phyloP scores from a whole-genome alignment of 208 protist species.

The Angomonas deanei region DNA sequence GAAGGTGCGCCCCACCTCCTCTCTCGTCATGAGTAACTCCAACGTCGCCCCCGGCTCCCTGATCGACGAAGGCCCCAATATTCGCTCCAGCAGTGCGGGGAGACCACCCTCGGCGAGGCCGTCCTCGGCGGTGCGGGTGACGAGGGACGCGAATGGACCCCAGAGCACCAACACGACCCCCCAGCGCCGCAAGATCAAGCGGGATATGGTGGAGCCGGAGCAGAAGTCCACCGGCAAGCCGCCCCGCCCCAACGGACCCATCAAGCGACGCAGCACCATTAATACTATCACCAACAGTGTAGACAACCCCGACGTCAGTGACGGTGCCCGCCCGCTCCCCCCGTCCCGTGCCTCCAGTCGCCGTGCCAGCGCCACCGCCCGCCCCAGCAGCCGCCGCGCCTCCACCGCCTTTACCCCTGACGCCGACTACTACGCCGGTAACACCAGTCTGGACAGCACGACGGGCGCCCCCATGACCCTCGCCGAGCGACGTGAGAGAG shows the following conservation, averaged over 20 bases:
- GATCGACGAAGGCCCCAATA: background rate
- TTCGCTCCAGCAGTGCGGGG: constrained; percentile 16
- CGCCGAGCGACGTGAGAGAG: background rate
- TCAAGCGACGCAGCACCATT: background rate
- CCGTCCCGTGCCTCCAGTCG: background rate
- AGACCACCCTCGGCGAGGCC: constrained; percentile 29
- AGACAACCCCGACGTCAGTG: background rate
- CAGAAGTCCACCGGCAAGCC: constrained; percentile 22
- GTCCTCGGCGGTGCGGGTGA: constrained; percentile 31
- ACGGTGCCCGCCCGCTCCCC: background rate
- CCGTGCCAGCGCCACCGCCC: background rate
- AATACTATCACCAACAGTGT: background rate
- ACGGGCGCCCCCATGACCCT: background rate
- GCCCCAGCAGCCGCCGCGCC: background rate
- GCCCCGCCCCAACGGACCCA: background rate
- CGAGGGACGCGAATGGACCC: constrained; percentile 26
- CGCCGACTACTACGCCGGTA: background rate
- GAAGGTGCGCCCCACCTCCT: background rate
- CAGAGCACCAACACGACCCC: constrained; percentile 52
- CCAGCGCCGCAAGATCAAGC: constrained; percentile 37
- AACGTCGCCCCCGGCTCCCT: background rate
- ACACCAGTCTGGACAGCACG: background rate
- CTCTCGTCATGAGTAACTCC: constrained; percentile 1
- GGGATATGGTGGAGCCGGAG: constrained; percentile 53
- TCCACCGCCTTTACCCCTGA: background rate